These are phyloP conservation scores for Termitomyces sp. DNA, from an alignment of 1,284 basidiomycete genomes.

Conservation along the genomic window DNA sequence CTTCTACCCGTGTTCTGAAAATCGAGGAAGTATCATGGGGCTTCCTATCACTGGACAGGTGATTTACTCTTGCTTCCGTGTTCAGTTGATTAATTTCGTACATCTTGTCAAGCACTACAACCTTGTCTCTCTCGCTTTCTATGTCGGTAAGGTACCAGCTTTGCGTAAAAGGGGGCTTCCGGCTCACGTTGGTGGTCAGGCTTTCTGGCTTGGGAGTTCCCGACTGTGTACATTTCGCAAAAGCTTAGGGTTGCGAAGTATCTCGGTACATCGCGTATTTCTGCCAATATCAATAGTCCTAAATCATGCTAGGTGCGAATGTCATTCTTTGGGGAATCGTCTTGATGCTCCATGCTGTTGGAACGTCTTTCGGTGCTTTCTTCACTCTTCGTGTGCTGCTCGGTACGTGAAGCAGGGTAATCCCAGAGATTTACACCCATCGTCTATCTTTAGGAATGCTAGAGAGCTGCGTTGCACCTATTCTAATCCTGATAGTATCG, in stretches of 20 bases:
- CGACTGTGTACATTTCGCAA: constrained; percentile 63
- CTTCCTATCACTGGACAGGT: constrained; percentile 60
- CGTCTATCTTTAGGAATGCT: constrained; percentile 47
- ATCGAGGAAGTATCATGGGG: constrained; percentile 50
- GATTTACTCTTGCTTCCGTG: not conserved
- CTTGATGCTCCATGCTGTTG: constrained; percentile 57
- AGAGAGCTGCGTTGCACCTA: constrained; percentile 60
- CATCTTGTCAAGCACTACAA: constrained; percentile 45
- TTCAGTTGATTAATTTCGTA: not conserved
- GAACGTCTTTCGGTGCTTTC: constrained; percentile 53
- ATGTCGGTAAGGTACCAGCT: constrained; percentile 37
- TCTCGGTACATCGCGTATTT: constrained; percentile 36
- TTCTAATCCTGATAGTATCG: constrained; percentile 57
- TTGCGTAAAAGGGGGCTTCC: not conserved
- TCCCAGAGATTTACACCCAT: not conserved
- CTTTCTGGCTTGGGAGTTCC: constrained; percentile 61
- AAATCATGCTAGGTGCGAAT: constrained; percentile 42
- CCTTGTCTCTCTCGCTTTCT: constrained; percentile 62
- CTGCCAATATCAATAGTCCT: not conserved
- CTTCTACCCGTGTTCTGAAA: constrained; percentile 1
- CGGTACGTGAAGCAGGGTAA: constrained; percentile 29
- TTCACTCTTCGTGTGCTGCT: constrained; percentile 59
- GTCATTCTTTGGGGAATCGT: constrained; percentile 58
- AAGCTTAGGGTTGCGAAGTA: constrained; percentile 58
- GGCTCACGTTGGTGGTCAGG: constrained; percentile 29